Evolutionary conservation across 192 early-diverging fungal species (phyloP), one percentile per base, ranked within the genome.

Genomic region (Geranomyces variabilis): DNA sequence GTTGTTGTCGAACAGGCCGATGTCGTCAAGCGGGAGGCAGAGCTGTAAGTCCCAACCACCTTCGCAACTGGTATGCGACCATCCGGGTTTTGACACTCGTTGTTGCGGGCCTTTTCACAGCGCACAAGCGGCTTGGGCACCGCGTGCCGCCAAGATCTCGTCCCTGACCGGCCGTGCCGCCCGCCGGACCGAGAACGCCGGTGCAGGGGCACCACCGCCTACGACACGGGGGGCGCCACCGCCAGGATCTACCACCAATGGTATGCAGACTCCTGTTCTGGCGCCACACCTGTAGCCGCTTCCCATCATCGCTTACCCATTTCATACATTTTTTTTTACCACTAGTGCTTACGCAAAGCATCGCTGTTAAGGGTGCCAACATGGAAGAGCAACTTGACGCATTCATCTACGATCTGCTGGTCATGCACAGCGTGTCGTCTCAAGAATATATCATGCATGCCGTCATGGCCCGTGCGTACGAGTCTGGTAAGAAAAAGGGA

Each of bases 1-100:
- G 55, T 74, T 29, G 70, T 67, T 14, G 14, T 53, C 53, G 66
- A 66, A 26, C 55, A 75, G 33, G 65, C 62, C 17, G 53, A 15
- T 41, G 60, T 44, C 17, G 58, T 71, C 19, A 13, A 29, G 44
- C 19, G 28, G 0, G 68, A 70, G 28, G 74, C 55, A 14, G 17
- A 68, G 30, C 15, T 41, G 68, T 31, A 57, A 19, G 41, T 19
- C n/a, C 10, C 58, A 10, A 41, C 5, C 36, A 47, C n/a, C n/a
- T n/a, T n/a, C n/a, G n/a, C n/a, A n/a, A n/a, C n/a, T n/a, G n/a
- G n/a, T n/a, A n/a, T n/a, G n/a, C n/a, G n/a, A n/a, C n/a, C n/a
- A n/a, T n/a, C n/a, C n/a, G n/a, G n/a, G n/a, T n/a, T n/a, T n/a
- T n/a, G n/a, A n/a, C n/a, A n/a, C n/a, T n/a, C n/a, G n/a, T 28